Conservation (phyloP, 2,329 filamentous ascomycete species). For the Fonsecaea erecta region DNA sequence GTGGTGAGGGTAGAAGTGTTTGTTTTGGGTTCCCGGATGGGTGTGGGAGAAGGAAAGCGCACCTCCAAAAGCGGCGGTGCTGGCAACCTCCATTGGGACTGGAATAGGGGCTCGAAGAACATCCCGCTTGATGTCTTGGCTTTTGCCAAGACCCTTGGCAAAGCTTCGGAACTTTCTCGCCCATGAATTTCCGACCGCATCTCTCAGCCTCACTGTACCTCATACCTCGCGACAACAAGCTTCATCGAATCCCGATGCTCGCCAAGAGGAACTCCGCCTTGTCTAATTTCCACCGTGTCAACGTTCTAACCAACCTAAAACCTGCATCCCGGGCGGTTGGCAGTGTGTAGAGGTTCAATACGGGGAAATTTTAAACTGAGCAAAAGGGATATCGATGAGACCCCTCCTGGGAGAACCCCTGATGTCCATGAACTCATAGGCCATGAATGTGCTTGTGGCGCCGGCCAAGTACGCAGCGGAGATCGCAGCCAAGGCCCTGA, state of each 20-base stretch:
- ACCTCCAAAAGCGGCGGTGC: slow-evolving; percentile 6
- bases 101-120: not conserved
- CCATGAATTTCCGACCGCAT: not conserved
- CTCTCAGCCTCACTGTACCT: slow-evolving; percentile 2
- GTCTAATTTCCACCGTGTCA: not conserved
- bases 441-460: not conserved
- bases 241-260: not conserved
- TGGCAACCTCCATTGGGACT: no score
- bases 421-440: not conserved
- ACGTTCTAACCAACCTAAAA: not conserved
- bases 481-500: not conserved
- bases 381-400: not conserved
- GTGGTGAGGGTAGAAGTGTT: slow-evolving; percentile 17
- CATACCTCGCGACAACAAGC: not conserved
- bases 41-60: slow-evolving; percentile 15
- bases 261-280: slow-evolving; percentile 1
- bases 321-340: not conserved
- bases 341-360: not conserved
- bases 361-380: no score
- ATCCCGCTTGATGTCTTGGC: not conserved
- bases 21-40: slow-evolving; percentile 22
- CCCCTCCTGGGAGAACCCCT: not conserved
- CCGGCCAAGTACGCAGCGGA: not conserved
- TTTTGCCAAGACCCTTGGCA: not conserved
- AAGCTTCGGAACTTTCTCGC: not conserved